phyloP scores from a whole-genome alignment of 257 asterid species.

The Solanum lycopersicoides region DNA sequence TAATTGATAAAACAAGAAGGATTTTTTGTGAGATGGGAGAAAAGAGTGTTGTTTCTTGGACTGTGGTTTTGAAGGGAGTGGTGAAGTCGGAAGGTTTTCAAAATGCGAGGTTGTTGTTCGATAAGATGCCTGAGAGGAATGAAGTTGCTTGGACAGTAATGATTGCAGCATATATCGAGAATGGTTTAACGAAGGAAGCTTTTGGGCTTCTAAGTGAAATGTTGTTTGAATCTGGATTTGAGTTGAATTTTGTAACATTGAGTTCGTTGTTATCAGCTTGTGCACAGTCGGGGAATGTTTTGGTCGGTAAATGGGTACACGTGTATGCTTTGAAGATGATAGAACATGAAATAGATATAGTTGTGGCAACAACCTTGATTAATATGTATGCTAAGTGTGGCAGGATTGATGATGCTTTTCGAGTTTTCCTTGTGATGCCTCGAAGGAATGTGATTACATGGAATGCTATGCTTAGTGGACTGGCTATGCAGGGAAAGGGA shows the following conservation, averaged over 20 bases:
- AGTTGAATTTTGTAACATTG: conserved; percentile 36
- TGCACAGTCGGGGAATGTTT: conserved; percentile 46
- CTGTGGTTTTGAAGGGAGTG: conserved; percentile 60
- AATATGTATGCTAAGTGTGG: conserved; percentile 94
- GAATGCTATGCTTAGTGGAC: conserved; percentile 72
- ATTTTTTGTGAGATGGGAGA: conserved; percentile 49
- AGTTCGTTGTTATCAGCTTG: conserved; percentile 59
- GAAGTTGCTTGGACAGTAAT: conserved; percentile 65
- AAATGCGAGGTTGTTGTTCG: conserved; percentile 45
- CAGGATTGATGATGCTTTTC: conserved; percentile 33
- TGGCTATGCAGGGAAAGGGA: conserved; percentile 85
- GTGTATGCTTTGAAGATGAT: conserved; percentile 34
- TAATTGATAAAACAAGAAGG: conserved; percentile 27
- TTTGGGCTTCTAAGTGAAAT: conserved; percentile 42
- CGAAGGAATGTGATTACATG: conserved; percentile 42
- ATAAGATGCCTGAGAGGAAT: conserved; percentile 37
- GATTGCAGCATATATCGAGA: conserved; percentile 42
- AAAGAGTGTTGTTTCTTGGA: conserved; percentile 70
- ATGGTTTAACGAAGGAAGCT: conserved; percentile 40
- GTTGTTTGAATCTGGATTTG: conserved; percentile 28
- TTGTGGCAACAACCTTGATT: conserved; percentile 54
- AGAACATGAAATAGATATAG: conserved; percentile 24
- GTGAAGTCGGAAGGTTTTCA: conserved; percentile 48
- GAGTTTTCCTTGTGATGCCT: conserved; percentile 34
- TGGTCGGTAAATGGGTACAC: conserved; percentile 64